phyloP scores from a whole-genome alignment of 352 stramenopile genomes.

The Phytophthora boehmeriae region DNA sequence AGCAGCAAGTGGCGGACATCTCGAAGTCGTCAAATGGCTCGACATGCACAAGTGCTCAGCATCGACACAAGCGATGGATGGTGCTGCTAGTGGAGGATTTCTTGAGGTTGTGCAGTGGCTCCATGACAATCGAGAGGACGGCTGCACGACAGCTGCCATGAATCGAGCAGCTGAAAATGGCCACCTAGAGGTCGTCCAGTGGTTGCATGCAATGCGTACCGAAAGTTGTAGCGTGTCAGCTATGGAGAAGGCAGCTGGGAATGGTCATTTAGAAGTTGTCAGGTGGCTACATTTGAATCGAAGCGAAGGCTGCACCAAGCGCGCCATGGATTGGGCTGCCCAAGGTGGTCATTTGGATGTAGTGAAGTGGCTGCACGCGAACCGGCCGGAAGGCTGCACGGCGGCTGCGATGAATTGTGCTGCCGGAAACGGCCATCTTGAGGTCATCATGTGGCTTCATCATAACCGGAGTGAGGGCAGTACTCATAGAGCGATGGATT shows the following conservation, averaged over 20 bases:
- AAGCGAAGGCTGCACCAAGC: slow-evolving; percentile 23
- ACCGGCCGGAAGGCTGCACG: slow-evolving; percentile 21
- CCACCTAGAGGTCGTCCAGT: slow-evolving; percentile 19
- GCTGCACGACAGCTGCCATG: slow-evolving; percentile 20
- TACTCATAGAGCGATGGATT: slow-evolving; percentile 16
- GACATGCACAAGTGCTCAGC: slow-evolving; percentile 13
- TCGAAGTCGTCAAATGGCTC: slow-evolving; percentile 28
- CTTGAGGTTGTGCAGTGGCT: slow-evolving; percentile 23
- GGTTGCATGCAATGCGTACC: slow-evolving; percentile 15
- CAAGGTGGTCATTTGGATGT: slow-evolving; percentile 27
- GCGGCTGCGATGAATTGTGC: slow-evolving; percentile 29
- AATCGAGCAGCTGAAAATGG: slow-evolving; percentile 28
- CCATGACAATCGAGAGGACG: slow-evolving; percentile 17
- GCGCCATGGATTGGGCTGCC: slow-evolving; percentile 34
- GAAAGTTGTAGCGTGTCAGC: slow-evolving; percentile 25
- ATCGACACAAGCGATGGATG: slow-evolving; percentile 24
- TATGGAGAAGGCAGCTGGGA: slow-evolving; percentile 32
- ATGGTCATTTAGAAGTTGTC: slow-evolving; percentile 27
- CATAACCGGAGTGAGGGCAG: slow-evolving; percentile 17
- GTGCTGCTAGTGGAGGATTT: slow-evolving; percentile 16
- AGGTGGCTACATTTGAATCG: slow-evolving; percentile 25
- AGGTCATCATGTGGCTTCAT: slow-evolving; percentile 23
- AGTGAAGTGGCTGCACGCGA: slow-evolving; percentile 29
- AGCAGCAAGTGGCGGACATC: slow-evolving; percentile 23
- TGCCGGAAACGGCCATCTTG: slow-evolving; percentile 17